phyloP scores from a whole-genome alignment of 2,329 filamentous ascomycete genomes.

The Dactylellina drechsleri region DNA sequence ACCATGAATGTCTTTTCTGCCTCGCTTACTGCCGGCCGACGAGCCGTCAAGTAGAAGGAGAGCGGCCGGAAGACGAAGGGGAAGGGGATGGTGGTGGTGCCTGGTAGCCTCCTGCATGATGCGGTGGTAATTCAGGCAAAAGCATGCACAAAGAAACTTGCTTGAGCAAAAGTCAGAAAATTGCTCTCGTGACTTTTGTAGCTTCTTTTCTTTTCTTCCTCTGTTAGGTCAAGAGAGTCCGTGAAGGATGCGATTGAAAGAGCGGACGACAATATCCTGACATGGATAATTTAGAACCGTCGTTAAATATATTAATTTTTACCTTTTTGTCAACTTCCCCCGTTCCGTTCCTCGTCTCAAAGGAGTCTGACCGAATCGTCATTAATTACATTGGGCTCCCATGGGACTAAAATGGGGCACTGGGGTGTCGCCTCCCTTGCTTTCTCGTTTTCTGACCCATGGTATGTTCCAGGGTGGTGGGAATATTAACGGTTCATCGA shows the following conservation, averaged over 20 bases:
- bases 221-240: not conserved
- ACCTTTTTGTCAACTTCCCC: not conserved
- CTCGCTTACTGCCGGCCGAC: conserved; percentile 50
- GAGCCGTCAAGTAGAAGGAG: conserved; percentile 29
- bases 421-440: conserved; percentile 43
- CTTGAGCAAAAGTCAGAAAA: not conserved
- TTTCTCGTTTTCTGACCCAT: conserved; percentile 36
- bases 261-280: conserved; percentile 24
- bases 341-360: conserved; percentile 17
- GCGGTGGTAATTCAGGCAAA: conserved; percentile 52
- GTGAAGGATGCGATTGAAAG: not conserved
- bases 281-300: conserved; percentile 34
- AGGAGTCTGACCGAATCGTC: conserved; percentile 3
- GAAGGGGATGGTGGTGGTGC: conserved; percentile 9
- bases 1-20: not conserved
- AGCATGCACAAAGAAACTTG: conserved; percentile 7
- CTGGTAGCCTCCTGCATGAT: conserved; percentile 43
- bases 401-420: conserved; percentile 4
- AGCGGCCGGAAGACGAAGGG: conserved; percentile 24
- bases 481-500: conserved; percentile 46
- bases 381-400: conserved; percentile 14
- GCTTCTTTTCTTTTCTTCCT: conserved; percentile 11
- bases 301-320: not conserved
- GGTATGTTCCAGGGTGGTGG: conserved; percentile 50
- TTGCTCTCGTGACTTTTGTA: conserved; percentile 19